phyloP scores from a whole-genome alignment of 257 asterid species.

The Capsicum pubescens region DNA sequence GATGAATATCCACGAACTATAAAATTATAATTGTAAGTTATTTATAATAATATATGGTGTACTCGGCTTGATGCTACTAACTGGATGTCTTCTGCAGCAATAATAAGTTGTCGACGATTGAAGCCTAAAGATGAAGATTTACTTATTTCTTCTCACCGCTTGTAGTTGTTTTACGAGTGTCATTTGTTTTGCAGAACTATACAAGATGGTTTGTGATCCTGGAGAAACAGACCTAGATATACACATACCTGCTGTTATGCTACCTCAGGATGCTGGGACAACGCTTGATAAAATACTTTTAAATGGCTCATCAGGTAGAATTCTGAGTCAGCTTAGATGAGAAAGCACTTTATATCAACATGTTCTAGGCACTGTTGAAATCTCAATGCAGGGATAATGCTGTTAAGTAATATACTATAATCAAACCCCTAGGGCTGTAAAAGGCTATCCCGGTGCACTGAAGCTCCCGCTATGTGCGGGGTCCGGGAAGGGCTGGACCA shows the following conservation, averaged over 20 bases:
- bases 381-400: background rate
- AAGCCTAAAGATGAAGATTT: background rate
- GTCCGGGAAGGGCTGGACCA: too few species aligned
- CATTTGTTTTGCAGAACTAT: constrained; percentile 69
- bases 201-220: constrained; percentile 95
- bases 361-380: constrained; percentile 10
- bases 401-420: background rate
- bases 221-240: constrained; percentile 88
- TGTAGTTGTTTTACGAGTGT: constrained; percentile 11
- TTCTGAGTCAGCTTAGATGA: constrained; percentile 20
- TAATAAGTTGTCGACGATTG: background rate
- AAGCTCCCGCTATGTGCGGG: too few species aligned
- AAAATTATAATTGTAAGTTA: background rate
- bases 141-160: background rate
- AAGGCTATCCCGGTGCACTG: too few species aligned
- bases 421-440: background rate
- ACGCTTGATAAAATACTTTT: constrained; percentile 64
- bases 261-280: constrained; percentile 87
- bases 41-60: background rate
- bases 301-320: constrained; percentile 80
- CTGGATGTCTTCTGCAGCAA: background rate
- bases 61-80: too few species aligned
- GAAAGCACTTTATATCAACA: background rate
- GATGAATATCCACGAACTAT: background rate
- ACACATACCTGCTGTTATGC: constrained; percentile 81